phyloP scores from a whole-genome alignment of 2,329 filamentous ascomycete genomes.

The Cladosporium halotolerans region DNA sequence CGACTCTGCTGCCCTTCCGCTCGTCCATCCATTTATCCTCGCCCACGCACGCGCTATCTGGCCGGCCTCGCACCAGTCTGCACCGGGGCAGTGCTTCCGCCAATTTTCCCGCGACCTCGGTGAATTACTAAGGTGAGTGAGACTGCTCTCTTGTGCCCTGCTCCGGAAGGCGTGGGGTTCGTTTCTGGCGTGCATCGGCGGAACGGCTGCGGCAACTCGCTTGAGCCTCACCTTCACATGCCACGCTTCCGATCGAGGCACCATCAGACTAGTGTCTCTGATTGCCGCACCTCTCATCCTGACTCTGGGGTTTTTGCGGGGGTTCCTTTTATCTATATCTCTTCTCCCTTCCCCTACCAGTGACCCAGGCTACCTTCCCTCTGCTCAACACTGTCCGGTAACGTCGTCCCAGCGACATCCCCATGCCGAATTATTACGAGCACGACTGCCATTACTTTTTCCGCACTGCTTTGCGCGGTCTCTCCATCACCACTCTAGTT shows the following conservation, averaged over 20 bases:
- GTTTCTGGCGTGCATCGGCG: conserved; percentile 1
- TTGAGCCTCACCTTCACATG: conserved; percentile 12
- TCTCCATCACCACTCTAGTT: conserved; percentile 74
- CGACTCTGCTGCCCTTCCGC: conserved; percentile 3
- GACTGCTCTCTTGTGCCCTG: background rate
- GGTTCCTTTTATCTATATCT: conserved; percentile 5
- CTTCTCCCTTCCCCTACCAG: background rate
- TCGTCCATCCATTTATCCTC: conserved; percentile 9
- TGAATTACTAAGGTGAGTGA: background rate
- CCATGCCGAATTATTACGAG: conserved; percentile 72
- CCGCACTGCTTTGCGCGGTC: conserved; percentile 77
- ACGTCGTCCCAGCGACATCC: background rate
- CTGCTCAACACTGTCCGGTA: background rate
- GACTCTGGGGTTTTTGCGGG: conserved; percentile 7
- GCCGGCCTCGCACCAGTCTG: background rate
- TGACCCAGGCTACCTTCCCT: background rate
- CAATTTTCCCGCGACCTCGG: background rate
- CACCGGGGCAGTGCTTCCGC: background rate
- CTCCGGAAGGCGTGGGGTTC: conserved; percentile 2
- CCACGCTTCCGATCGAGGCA: background rate
- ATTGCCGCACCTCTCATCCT: conserved; percentile 4
- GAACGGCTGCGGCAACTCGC: conserved; percentile 10
- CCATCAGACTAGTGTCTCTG: conserved; percentile 4
- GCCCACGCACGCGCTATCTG: background rate
- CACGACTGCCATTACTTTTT: conserved; percentile 93